These are phyloP conservation scores for Lizonia empirigonia DNA, from an alignment of 2,329 filamentous ascomycete species.

Conservation along the genomic window DNA sequence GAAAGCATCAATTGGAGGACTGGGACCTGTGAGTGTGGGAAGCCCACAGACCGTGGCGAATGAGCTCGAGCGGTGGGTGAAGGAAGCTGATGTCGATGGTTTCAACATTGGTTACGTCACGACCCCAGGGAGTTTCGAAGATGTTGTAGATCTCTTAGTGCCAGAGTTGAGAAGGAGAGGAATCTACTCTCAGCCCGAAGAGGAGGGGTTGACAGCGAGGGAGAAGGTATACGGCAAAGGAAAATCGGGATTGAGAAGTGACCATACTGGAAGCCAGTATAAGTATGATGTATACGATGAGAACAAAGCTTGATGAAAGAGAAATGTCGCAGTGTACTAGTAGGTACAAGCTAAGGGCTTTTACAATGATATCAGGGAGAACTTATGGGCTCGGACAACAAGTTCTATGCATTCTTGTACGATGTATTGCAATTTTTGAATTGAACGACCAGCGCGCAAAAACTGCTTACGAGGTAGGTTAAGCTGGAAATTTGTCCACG, in stretches of 20 bases:
- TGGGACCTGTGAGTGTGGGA: slow-evolving; percentile 27
- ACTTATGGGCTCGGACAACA: too few species aligned
- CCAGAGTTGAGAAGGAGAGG: slow-evolving; percentile 47
- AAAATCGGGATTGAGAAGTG: slow-evolving; percentile 60
- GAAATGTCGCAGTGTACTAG: too few species aligned
- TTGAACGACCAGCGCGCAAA: too few species aligned
- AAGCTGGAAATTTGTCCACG: too few species aligned
- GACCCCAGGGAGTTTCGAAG: slow-evolving; percentile 50
- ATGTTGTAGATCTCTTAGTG: slow-evolving; percentile 45
- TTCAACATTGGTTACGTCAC: slow-evolving; percentile 51
- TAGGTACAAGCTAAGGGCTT: too few species aligned
- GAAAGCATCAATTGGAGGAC: slow-evolving; percentile 67
- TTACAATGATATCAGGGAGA: too few species aligned
- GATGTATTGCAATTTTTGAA: too few species aligned
- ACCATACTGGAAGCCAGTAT: slow-evolving; percentile 65
- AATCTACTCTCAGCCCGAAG: slow-evolving; percentile 28
- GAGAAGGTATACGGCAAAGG: slow-evolving; percentile 69
- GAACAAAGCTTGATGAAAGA: neutral
- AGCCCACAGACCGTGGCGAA: slow-evolving; percentile 52
- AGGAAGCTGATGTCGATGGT: slow-evolving; percentile 50
- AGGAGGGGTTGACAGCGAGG: slow-evolving; percentile 43
- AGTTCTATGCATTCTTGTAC: too few species aligned
- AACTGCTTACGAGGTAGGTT: too few species aligned
- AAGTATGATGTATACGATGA: slow-evolving; percentile 68
- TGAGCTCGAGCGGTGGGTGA: slow-evolving; percentile 54